Evolutionary conservation across 1,284 basidiomycete genomes (phyloP), one percentile per base, ranked within the genome.

Genomic region (Naganishia sp.): DNA sequence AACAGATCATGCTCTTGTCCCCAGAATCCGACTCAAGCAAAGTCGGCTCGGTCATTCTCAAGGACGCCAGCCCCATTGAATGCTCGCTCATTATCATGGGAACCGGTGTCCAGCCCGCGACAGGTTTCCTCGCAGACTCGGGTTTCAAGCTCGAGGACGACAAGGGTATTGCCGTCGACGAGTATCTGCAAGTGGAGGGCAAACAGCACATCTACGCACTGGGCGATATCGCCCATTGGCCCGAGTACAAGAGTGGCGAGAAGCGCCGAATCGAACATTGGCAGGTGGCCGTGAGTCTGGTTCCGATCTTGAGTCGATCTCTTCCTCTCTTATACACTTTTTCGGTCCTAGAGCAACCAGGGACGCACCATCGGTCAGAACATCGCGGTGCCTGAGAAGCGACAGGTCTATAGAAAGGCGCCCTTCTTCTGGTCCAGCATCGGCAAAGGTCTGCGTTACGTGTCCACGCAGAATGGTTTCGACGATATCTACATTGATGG

Each of bases 41-140:
- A 33, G 77, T 78, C 33, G 81, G 88, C 80, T 70, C 75, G 7
- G 87, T 93, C 13, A 83, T 89, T 31, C 83, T 92, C 68, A 88
- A 89, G 72, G 87, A 87, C 16, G 82, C 86, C 15, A 76, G 80
- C 66, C 85, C 84, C 2, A 79, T 96, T 43, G 83, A 85, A 0
- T 90, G 90, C 16, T 90, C 94, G 74, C 84, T 90, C 54, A 84
- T 97, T 67, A 82, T 97, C 65, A 88, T 96, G 86, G 94, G 90
- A 44, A 90, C 93, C 6, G 94, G 94, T 68, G 93, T 94, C 13
- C 84, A 84, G 0, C 94, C 94, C 33, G 90, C 91, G 2, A 95
- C 94, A 0, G 81, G 86, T 44, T 93, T 89, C 81, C 80, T 96
- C 72, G 89, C 89, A 75, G 84, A 83, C 25, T 85, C 89, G 61